These are phyloP conservation scores for Pedinophyceae sp. DNA, from an alignment of 139 green algal species.

Conservation along the genomic window DNA sequence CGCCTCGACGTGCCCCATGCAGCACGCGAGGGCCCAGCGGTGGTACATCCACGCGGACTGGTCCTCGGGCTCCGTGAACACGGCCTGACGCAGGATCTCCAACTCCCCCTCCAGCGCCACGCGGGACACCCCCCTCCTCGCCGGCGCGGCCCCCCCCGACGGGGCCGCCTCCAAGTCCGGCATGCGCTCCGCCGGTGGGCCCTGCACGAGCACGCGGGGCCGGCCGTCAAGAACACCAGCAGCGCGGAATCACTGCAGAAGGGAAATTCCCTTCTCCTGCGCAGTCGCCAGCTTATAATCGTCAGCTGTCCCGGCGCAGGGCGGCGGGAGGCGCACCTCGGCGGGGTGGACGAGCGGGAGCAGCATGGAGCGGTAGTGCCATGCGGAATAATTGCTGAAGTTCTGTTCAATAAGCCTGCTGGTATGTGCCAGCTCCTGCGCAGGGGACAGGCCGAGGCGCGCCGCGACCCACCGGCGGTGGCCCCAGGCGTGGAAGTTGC, in stretches of 20 bases:
- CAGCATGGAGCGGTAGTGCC: constrained; percentile 75
- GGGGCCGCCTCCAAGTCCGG: constrained; percentile 5
- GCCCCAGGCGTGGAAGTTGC: constrained; percentile 92
- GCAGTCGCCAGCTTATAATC: no score
- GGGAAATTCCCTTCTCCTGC: no score
- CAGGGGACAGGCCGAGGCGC: constrained; percentile 23
- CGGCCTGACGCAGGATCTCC: constrained; percentile 80
- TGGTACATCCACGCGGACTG: constrained; percentile 92
- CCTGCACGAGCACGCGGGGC: no score
- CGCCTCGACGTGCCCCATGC: constrained; percentile 21
- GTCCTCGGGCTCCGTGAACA: constrained; percentile 84
- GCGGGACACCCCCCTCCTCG: constrained; percentile 22
- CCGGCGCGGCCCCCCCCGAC: no score
- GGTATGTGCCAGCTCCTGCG: constrained; percentile 51
- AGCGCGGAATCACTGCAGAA: no score
- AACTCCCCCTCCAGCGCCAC: constrained; percentile 67
- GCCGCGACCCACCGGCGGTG: constrained; percentile 62
- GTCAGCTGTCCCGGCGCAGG: no score
- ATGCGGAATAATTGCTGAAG: constrained; percentile 95
- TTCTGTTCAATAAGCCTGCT: constrained; percentile 72
- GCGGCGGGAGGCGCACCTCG: no score
- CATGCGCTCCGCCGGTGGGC: background rate
- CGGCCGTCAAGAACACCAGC: no score
- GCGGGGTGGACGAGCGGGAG: constrained; percentile 29
- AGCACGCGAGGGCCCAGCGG: constrained; percentile 65